phyloP scores from a whole-genome alignment of 2,329 filamentous ascomycete species.

The Graphilbum ipis-grandicollis region DNA sequence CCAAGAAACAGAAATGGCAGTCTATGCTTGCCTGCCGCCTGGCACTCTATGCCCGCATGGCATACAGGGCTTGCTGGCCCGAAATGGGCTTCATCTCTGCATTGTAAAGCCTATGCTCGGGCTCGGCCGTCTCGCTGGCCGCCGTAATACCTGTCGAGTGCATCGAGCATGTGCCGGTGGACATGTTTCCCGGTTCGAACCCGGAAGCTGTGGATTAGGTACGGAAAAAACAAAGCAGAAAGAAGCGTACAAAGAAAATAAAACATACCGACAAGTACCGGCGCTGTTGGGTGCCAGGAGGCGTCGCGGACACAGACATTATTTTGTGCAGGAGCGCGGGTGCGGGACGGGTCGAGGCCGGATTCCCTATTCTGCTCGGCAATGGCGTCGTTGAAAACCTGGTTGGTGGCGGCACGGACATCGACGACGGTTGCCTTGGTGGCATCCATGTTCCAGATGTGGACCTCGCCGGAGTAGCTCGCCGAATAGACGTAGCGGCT shows the following conservation, averaged over 20 bases:
- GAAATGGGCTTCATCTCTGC: constrained; percentile 31
- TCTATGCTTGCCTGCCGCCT: constrained; percentile 2
- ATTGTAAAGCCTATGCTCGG: constrained; percentile 43
- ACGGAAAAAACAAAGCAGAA: neutral
- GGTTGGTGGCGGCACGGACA: constrained; percentile 48
- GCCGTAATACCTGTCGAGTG: constrained; percentile 59
- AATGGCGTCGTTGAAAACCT: neutral
- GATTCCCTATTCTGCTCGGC: neutral
- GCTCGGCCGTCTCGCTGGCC: constrained; percentile 44
- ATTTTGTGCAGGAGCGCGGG: too few species aligned
- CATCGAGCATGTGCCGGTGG: constrained; percentile 50
- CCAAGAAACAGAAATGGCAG: too few species aligned
- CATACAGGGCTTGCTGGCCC: neutral
- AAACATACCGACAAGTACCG: constrained; percentile 50
- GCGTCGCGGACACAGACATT: constrained; percentile 62
- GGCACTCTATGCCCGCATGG: neutral
- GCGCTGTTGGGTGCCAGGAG: constrained; percentile 77
- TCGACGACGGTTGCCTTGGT: constrained; percentile 65
- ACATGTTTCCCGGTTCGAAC: constrained; percentile 63
- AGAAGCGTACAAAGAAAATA: neutral
- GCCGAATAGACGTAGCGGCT: constrained; percentile 88
- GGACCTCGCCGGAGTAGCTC: constrained; percentile 75
- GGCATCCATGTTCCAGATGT: constrained; percentile 80
- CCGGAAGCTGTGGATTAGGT: constrained; percentile 43
- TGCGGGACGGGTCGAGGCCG: neutral